Conservation (phyloP, 306 rosid genomes). For the Ochetophila trinervis region DNA sequence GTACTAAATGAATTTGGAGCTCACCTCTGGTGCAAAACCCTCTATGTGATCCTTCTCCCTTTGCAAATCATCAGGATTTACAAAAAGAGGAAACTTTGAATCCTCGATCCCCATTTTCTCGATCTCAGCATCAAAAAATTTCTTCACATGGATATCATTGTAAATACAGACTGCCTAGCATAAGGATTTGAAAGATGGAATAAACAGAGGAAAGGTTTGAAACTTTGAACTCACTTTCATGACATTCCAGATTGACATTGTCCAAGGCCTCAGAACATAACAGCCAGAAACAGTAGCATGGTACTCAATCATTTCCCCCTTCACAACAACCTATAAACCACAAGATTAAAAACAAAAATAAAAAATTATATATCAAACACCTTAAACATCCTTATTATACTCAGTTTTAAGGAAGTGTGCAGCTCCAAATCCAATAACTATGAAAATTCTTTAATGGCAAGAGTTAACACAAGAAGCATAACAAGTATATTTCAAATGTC, state of each 20-base stretch:
- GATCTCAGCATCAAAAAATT: slow-evolving; percentile 85
- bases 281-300: slow-evolving; percentile 92
- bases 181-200: neutral
- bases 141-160: slow-evolving; percentile 37
- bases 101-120: slow-evolving; percentile 88
- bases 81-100: slow-evolving; percentile 90
- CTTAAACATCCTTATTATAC: neutral
- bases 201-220: neutral
- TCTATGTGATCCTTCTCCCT: slow-evolving; percentile 95
- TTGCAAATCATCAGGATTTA: slow-evolving; percentile 69
- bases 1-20: slow-evolving; percentile 12
- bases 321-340: slow-evolving; percentile 62
- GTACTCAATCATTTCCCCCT: slow-evolving; percentile 81
- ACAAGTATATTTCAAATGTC: no score
- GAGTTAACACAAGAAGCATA: no score
- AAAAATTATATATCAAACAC: neutral
- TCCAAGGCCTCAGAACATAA: slow-evolving; percentile 86
- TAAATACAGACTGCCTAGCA: neutral
- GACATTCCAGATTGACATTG: slow-evolving; percentile 82
- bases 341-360: slow-evolving; percentile 4
- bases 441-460: no score
- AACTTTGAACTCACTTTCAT: slow-evolving; percentile 13
- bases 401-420: neutral
- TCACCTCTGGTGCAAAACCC: slow-evolving; percentile 99
- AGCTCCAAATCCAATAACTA: neutral